phyloP scores from a whole-genome alignment of 495 filamentous ascomycete species.

The Cercophora newfieldiana region DNA sequence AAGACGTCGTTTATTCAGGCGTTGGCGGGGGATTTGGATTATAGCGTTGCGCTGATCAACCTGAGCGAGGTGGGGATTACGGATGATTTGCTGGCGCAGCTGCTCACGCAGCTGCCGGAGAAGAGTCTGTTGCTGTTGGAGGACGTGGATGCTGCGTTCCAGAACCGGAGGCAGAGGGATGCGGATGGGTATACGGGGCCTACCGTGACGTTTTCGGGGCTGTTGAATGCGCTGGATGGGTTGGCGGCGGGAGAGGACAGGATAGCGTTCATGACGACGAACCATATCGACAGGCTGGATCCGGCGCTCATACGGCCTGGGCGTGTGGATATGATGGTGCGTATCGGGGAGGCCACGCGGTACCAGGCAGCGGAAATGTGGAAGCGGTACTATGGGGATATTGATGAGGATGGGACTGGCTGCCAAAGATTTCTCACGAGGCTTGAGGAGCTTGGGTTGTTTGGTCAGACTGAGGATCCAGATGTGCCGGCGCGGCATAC shows the following conservation, averaged over 20 bases:
- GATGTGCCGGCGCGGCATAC: conserved; percentile 53
- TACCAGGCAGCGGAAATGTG: conserved; percentile 86
- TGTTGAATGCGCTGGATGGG: conserved; percentile 92
- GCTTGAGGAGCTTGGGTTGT: conserved; percentile 51
- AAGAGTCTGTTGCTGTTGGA: conserved; percentile 86
- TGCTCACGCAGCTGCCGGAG: conserved; percentile 83
- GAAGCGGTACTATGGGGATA: conserved; percentile 88
- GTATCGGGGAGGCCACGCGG: conserved; percentile 81
- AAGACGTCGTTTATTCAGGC: conserved; percentile 98
- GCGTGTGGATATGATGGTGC: conserved; percentile 88
- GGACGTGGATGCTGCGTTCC: conserved; percentile 93
- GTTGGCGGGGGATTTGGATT: conserved; percentile 86
- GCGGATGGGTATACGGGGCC: conserved; percentile 84
- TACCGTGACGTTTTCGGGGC: conserved; percentile 92
- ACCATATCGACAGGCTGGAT: conserved; percentile 87
- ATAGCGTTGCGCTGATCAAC: conserved; percentile 91
- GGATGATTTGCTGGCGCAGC: conserved; percentile 85
- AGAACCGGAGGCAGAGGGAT: conserved; percentile 73
- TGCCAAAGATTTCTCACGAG: conserved; percentile 55
- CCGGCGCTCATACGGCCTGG: conserved; percentile 87
- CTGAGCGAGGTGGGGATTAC: conserved; percentile 90
- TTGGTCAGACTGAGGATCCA: conserved; percentile 40
- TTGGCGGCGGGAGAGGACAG: conserved; percentile 94
- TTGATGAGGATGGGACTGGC: conserved; percentile 62
- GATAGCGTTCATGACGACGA: conserved; percentile 92